These are phyloP conservation scores for Russula sp. DNA, from an alignment of 768 basidiomycete genomes.

Conservation along the genomic window DNA sequence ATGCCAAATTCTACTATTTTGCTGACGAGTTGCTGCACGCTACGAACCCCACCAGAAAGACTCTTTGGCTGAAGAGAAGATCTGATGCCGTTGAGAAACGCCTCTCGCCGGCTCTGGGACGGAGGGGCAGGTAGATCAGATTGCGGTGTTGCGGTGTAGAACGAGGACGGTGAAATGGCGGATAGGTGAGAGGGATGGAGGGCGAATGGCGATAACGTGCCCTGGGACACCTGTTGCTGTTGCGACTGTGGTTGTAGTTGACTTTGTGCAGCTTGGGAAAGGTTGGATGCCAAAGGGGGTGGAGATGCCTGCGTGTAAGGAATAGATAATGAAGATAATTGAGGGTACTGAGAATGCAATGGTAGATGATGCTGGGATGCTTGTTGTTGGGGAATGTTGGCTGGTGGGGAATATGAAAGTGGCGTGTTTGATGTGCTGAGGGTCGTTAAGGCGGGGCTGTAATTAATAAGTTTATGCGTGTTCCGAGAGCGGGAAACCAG, in stretches of 20 bases:
- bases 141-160: conserved; percentile 37
- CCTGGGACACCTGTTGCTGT: conserved; percentile 28
- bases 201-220: conserved; percentile 67
- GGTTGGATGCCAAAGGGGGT: conserved; percentile 22
- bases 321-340: conserved; percentile 38
- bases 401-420: conserved; percentile 19
- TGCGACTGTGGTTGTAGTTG: conserved; percentile 35
- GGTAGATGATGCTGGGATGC: conserved; percentile 45
- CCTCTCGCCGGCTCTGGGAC: conserved; percentile 51
- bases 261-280: conserved; percentile 23
- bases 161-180: conserved; percentile 38
- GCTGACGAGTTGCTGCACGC: conserved; percentile 59
- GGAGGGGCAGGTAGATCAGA: conserved; percentile 39
- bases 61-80: conserved; percentile 55
- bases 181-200: conserved; percentile 55
- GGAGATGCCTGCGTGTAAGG: conserved; percentile 30
- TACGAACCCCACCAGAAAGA: conserved; percentile 64
- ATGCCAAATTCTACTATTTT: conserved; percentile 59
- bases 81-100: conserved; percentile 51
- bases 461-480: conserved; percentile 28
- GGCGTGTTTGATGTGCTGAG: conserved; percentile 30
- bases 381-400: conserved; percentile 43
- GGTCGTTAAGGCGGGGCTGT: conserved; percentile 34
- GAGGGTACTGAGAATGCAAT: conserved; percentile 40
- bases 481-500: not conserved